Evolutionary conservation across 306 rosid species (phyloP).

Genomic region (Citrullus amarus): DNA sequence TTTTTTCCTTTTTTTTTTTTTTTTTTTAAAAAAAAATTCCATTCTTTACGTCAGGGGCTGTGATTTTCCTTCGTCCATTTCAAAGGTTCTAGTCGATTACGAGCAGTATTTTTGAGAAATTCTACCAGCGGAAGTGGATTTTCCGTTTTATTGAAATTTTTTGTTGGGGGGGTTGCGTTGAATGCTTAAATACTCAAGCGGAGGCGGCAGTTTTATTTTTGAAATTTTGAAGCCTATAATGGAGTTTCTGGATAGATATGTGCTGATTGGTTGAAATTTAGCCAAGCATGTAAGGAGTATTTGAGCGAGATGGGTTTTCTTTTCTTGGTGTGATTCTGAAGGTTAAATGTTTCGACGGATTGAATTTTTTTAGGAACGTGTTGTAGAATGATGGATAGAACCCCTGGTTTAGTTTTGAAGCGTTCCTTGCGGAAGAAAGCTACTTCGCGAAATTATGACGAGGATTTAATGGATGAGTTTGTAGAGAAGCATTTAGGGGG

Average conservation of each 20-base stretch:
- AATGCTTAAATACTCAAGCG: background rate
- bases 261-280: background rate
- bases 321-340: background rate
- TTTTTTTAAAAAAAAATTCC: background rate
- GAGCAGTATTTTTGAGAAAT: background rate
- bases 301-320: background rate
- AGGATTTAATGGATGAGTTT: constrained; percentile 68
- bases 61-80: background rate
- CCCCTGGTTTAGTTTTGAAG: constrained; percentile 36
- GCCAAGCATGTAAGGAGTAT: background rate
- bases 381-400: constrained; percentile 33
- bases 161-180: background rate
- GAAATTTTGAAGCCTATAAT: background rate
- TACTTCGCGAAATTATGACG: constrained; percentile 44
- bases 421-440: constrained; percentile 61
- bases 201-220: background rate
- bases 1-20: background rate
- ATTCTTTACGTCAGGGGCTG: background rate
- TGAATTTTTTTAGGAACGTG: background rate
- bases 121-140: background rate
- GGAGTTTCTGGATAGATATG: background rate
- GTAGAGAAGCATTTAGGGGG: constrained; percentile 60
- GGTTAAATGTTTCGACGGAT: background rate
- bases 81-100: background rate
- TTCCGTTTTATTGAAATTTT: background rate